Conservation (phyloP, 2,329 filamentous ascomycete genomes). For the Biscogniauxia mediterranea region DNA sequence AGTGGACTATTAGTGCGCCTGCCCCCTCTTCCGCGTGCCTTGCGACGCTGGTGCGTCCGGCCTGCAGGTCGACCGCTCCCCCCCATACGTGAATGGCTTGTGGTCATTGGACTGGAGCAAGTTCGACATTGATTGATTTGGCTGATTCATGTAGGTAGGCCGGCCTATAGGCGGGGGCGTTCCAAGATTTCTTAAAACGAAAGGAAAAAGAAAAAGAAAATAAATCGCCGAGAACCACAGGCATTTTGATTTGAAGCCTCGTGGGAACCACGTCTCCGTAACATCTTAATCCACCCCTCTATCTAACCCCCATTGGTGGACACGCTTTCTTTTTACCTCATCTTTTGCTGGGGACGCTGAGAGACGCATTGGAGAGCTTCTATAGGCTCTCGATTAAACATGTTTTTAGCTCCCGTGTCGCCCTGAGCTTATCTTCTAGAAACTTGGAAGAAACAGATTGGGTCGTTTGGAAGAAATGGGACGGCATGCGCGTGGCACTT, state of each 20-base stretch:
- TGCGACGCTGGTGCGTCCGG: not conserved
- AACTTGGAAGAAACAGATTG: not conserved
- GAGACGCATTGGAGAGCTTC: no score
- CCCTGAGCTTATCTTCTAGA: not conserved
- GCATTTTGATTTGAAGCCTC: no score
- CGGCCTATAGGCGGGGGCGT: no score
- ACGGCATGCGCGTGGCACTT: no score
- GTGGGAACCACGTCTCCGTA: no score
- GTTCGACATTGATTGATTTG: not conserved
- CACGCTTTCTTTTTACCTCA: not conserved
- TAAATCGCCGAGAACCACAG: no score
- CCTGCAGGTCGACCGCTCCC: not conserved
- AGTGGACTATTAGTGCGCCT: no score
- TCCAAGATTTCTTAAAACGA: no score
- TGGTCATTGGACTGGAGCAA: not conserved
- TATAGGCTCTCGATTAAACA: not conserved
- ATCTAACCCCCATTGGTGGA: not conserved
- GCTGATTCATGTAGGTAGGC: not conserved
- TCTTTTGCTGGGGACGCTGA: no score
- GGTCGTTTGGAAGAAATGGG: not conserved
- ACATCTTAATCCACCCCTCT: no score
- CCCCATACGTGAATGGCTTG: not conserved
- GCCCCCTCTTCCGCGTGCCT: not conserved
- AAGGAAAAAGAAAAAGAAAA: no score
- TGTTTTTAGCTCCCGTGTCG: not conserved